Conservation (phyloP, 2,329 filamentous ascomycete genomes). For the Ophiostoma pallidulum region DNA sequence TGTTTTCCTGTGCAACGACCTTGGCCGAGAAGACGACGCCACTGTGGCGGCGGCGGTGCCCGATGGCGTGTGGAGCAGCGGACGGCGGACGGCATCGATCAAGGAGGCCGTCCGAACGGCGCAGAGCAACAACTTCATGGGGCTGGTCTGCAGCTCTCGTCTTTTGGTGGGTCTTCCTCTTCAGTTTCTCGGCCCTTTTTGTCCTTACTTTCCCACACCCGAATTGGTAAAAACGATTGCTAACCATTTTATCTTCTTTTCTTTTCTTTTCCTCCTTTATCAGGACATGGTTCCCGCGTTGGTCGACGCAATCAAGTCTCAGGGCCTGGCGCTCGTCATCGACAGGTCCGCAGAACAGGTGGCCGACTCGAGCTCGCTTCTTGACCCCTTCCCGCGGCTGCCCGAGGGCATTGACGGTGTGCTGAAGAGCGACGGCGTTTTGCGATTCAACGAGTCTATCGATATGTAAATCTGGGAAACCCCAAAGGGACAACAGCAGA, state of each 20-base stretch:
- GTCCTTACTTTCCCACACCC: not conserved
- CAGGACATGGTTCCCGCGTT: conserved; percentile 89
- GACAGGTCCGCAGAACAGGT: conserved; percentile 61
- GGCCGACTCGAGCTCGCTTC: conserved; percentile 29
- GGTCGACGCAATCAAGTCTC: conserved; percentile 86
- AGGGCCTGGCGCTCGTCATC: conserved; percentile 83
- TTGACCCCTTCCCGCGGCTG: conserved; percentile 48
- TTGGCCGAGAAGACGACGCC: conserved; percentile 52
- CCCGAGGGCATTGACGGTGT: conserved; percentile 82
- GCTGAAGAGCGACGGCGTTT: conserved; percentile 73
- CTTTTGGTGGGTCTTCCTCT: conserved; percentile 57
- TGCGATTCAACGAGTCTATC: conserved; percentile 90
- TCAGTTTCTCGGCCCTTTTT: not conserved
- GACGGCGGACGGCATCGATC: conserved; percentile 69
- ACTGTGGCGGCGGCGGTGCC: conserved; percentile 24
- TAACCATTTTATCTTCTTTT: not conserved
- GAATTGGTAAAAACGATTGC: too few relatives aligned
- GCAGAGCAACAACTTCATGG: conserved; percentile 97
- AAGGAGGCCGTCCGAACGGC: conserved; percentile 93
- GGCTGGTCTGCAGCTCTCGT: conserved; percentile 78
- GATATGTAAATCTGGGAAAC: conserved; percentile 42
- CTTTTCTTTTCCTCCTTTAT: not conserved
- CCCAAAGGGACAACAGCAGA: not conserved
- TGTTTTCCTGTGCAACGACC: conserved; percentile 88
- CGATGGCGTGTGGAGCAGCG: conserved; percentile 42